A percentile compares a stretch with the other conserved stretches of the same genome.
Evolutionary conservation across 2,329 filamentous ascomycete species (phyloP).

Genomic region (Shiraia sp.): DNA sequence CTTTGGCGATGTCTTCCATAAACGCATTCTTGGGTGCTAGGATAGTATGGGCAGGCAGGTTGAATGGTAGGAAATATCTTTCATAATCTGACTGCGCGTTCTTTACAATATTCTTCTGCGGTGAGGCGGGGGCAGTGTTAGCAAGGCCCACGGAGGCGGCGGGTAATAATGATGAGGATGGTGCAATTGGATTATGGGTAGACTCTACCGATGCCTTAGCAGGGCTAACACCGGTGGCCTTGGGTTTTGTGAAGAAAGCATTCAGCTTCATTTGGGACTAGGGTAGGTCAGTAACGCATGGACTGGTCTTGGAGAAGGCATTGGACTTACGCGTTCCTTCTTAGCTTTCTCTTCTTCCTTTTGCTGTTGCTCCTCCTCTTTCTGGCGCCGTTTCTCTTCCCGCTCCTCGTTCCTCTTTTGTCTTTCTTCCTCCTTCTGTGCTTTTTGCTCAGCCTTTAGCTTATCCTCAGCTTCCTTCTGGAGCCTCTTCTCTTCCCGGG

Average conservation of each 20-base stretch:
- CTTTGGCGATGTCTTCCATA: conserved; percentile 30
- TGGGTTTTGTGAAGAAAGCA: conserved; percentile 51
- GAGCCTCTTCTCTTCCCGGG: conserved; percentile 40
- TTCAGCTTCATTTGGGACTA: conserved; percentile 49
- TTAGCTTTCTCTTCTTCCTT: conserved; percentile 45
- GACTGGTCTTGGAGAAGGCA: conserved; percentile 2
- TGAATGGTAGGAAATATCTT: conserved; percentile 79
- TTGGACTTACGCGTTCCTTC: conserved; percentile 45
- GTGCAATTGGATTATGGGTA: conserved; percentile 36
- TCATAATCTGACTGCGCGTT: conserved; percentile 51
- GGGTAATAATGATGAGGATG: conserved; percentile 30
- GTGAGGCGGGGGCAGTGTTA: conserved; percentile 36
- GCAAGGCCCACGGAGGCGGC: conserved; percentile 21
- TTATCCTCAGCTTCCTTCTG: conserved; percentile 41
- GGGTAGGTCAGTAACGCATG: conserved; percentile 20
- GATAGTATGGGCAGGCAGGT: conserved; percentile 71
- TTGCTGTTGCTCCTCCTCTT: conserved; percentile 53
- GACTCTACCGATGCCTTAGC: conserved; percentile 35
- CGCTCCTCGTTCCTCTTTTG: conserved; percentile 41
- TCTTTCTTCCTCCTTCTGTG: conserved; percentile 37
- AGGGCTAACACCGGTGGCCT: conserved; percentile 34
- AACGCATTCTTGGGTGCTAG: conserved; percentile 61
- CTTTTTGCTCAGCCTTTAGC: conserved; percentile 43
- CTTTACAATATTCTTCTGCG: conserved; percentile 36
- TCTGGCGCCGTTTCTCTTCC: conserved; percentile 46